Conservation (phyloP, 768 basidiomycete species). For the Tylopilus intermedius region DNA sequence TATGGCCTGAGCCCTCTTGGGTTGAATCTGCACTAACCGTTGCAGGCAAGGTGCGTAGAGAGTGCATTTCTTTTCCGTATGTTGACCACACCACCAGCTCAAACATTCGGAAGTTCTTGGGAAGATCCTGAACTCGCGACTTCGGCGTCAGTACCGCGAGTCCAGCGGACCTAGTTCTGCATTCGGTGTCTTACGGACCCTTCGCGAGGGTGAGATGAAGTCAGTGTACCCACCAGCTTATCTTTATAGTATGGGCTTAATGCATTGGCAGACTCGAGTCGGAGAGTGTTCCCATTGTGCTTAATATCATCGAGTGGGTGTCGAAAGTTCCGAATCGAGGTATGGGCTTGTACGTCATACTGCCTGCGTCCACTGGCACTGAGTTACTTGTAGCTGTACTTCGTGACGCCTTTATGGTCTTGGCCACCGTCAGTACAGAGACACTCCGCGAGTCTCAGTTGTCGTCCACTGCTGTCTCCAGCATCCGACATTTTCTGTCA, state of each 20-base stretch:
- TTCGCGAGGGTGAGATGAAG: constrained; percentile 22
- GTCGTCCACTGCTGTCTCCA: constrained; percentile 33
- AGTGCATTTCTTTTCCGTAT: not conserved
- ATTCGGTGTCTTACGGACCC: constrained; percentile 19
- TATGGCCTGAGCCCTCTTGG: constrained; percentile 9
- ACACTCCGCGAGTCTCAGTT: constrained; percentile 14
- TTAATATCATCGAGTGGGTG: constrained; percentile 24
- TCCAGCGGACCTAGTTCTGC: constrained; percentile 3
- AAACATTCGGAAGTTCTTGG: constrained; percentile 21
- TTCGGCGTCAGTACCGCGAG: constrained; percentile 13
- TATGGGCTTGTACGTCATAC: constrained; percentile 9
- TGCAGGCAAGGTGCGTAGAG: constrained; percentile 22
- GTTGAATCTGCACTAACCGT: constrained; percentile 8
- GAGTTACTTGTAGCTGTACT: constrained; percentile 27
- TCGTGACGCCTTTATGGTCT: constrained; percentile 31
- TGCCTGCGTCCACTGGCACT: constrained; percentile 20
- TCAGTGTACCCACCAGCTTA: constrained; percentile 9
- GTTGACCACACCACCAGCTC: constrained; percentile 17
- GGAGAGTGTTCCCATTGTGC: constrained; percentile 16
- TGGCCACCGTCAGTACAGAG: constrained; percentile 23
- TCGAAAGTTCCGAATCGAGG: constrained; percentile 24
- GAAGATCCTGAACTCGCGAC: constrained; percentile 21
- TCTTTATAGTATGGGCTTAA: not conserved
- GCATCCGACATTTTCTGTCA: constrained; percentile 53
- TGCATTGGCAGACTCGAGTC: constrained; percentile 19